phyloP scores from a whole-genome alignment of 2,329 filamentous ascomycete species.

The Clonostachys rosea region DNA sequence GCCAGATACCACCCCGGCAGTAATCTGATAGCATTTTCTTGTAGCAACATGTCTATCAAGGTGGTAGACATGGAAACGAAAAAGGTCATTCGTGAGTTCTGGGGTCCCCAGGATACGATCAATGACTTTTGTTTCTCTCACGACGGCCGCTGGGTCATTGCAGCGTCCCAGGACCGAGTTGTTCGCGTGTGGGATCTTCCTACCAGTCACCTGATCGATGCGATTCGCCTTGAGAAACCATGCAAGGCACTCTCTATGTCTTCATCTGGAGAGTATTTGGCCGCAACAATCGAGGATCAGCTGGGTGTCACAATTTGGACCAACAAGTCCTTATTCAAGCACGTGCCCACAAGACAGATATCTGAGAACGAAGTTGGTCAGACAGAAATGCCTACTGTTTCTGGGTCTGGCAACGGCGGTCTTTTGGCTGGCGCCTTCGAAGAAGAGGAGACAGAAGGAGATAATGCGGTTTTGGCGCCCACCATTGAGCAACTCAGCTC shows the following conservation, averaged over 20 bases:
- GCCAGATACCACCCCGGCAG: constrained; percentile 79
- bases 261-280: constrained; percentile 86
- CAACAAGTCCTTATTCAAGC: constrained; percentile 85
- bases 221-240: constrained; percentile 71
- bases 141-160: constrained; percentile 90
- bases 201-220: constrained; percentile 92
- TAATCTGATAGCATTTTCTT: constrained; percentile 83
- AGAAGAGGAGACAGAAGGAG: constrained; percentile 44
- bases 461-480: constrained; percentile 49
- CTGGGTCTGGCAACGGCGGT: constrained; percentile 75
- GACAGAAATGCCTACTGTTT: constrained; percentile 66
- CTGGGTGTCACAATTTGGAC: constrained; percentile 95
- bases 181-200: constrained; percentile 92
- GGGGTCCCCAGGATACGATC: constrained; percentile 69
- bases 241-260: constrained; percentile 89
- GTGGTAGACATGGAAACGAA: constrained; percentile 88
- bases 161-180: constrained; percentile 74
- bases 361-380: constrained; percentile 68
- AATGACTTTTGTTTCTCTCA: constrained; percentile 87
- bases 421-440: constrained; percentile 74
- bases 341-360: constrained; percentile 81
- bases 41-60: constrained; percentile 82
- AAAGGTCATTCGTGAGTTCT: constrained; percentile 88
- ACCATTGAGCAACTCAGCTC: constrained; percentile 72
- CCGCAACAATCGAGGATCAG: constrained; percentile 75